Conservation (phyloP, 2,329 filamentous ascomycete genomes). For the Lachnellula cervina region DNA sequence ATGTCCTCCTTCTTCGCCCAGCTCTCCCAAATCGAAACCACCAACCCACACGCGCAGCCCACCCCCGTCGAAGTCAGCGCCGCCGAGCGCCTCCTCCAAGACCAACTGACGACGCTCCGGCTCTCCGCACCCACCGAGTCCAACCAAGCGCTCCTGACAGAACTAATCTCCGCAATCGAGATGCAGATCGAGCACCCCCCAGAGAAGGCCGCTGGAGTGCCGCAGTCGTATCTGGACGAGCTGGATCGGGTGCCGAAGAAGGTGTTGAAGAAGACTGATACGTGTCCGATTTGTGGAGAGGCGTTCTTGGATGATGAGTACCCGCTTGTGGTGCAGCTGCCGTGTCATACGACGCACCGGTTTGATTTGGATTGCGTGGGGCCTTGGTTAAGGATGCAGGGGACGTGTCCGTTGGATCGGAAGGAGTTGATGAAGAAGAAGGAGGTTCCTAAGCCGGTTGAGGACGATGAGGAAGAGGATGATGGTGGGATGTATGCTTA, state of each 20-base stretch:
- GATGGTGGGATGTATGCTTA: conserved; percentile 44
- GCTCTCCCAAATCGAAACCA: conserved; percentile 39
- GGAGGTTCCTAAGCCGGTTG: conserved; percentile 38
- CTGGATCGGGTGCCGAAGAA: conserved; percentile 54
- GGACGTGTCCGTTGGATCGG: conserved; percentile 54
- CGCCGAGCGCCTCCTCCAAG: conserved; percentile 55
- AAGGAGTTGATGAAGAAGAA: conserved; percentile 55
- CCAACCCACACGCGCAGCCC: conserved; percentile 54
- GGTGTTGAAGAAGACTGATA: conserved; percentile 43
- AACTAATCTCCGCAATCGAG: conserved; percentile 45
- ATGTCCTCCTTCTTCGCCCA: conserved; percentile 60
- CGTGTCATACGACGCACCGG: conserved; percentile 52
- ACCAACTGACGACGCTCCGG: conserved; percentile 49
- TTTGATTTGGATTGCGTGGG: conserved; percentile 66
- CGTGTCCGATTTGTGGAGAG: conserved; percentile 61
- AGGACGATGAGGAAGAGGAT: conserved; percentile 36
- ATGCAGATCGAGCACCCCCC: conserved; percentile 49
- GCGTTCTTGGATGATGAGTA: conserved; percentile 57
- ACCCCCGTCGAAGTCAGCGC: conserved; percentile 55
- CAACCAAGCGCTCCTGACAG: conserved; percentile 44
- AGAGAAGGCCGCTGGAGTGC: conserved; percentile 47
- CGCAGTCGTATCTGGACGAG: conserved; percentile 54
- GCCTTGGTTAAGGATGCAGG: conserved; percentile 58
- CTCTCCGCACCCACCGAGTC: conserved; percentile 37
- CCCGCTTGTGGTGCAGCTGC: conserved; percentile 59